Percentiles rank a stretch among this genome's conserved stretches.
phyloP scores from a whole-genome alignment of 495 filamentous ascomycete species.

The Penicillium flavigenum region DNA sequence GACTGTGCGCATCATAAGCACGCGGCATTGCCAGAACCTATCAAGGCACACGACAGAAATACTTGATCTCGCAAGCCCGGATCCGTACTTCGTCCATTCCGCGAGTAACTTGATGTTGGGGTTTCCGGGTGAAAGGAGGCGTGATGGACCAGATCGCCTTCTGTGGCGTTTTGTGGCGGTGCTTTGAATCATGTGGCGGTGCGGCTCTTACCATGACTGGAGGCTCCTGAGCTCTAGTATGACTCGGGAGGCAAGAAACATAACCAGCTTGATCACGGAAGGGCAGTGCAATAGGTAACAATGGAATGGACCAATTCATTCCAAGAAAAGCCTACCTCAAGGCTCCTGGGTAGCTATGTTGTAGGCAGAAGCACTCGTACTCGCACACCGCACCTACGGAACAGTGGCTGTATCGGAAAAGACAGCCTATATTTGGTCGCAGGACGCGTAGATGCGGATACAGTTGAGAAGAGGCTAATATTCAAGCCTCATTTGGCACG shows the following conservation, averaged over 20 bases:
- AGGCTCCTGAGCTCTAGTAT: not conserved
- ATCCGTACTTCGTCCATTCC: not conserved
- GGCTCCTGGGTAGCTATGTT: not conserved
- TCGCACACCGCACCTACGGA: not conserved
- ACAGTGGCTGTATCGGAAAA: not conserved
- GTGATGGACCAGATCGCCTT: not conserved
- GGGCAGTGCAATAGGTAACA: constrained; percentile 1
- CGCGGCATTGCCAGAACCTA: not conserved
- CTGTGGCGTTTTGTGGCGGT: constrained; percentile 2
- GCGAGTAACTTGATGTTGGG: not conserved
- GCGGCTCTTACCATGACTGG: not conserved
- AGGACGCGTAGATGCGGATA: not conserved
- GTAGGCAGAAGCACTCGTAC: not conserved
- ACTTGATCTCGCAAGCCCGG: not conserved
- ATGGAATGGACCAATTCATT: too few species aligned
- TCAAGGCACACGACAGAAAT: not conserved
- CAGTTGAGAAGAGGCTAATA: not conserved
- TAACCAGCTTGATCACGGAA: not conserved
- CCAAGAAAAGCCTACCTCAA: not conserved
- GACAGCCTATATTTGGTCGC: not conserved
- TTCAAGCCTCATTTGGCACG: not conserved
- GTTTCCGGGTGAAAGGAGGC: not conserved
- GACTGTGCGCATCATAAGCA: not conserved
- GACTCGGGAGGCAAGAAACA: not conserved
- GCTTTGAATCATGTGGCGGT: not conserved